Evolutionary conservation across 2,329 filamentous ascomycete species (phyloP).

Genomic region (Nothophoma quercina): DNA sequence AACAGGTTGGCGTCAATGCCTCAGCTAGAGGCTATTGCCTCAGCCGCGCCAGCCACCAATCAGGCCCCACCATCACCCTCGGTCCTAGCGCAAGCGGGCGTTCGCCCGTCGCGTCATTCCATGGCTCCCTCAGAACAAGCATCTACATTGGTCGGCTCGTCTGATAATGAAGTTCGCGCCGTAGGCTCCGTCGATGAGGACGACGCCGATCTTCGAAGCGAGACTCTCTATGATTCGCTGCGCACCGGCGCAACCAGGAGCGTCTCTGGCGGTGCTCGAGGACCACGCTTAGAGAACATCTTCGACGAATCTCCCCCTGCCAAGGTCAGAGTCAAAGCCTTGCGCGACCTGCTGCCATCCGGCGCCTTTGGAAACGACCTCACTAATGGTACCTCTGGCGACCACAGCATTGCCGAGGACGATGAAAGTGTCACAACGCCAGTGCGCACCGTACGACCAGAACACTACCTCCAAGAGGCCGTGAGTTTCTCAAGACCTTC

Average conservation of each 20-base stretch:
- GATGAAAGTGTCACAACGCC: constrained; percentile 60
- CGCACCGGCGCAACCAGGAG: constrained; percentile 74
- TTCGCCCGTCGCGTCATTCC: constrained; percentile 60
- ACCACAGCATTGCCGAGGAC: constrained; percentile 59
- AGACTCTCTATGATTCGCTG: constrained; percentile 78
- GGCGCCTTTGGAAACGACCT: constrained; percentile 53
- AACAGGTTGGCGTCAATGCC: constrained; percentile 40
- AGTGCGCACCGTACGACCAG: constrained; percentile 52
- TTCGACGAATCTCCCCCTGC: constrained; percentile 76
- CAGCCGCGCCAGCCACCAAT: constrained; percentile 42
- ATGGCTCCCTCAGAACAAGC: constrained; percentile 65
- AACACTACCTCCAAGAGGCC: constrained; percentile 46
- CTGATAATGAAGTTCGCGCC: constrained; percentile 70
- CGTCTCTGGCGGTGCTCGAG: constrained; percentile 68
- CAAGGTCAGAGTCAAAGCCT: constrained; percentile 53
- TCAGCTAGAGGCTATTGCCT: constrained; percentile 40
- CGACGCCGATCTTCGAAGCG: constrained; percentile 79
- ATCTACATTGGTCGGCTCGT: constrained; percentile 72
- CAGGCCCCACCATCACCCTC: constrained; percentile 46
- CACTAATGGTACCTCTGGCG: constrained; percentile 41
- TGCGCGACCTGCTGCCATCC: constrained; percentile 59
- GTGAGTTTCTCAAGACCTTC: constrained; percentile 42
- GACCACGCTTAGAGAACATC: constrained; percentile 76
- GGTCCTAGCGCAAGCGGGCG: constrained; percentile 43
- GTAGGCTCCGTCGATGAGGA: constrained; percentile 76